Base-by-base conservation (phyloP, 176 grass and related monocot species). In the Tillandsia fasciculata region DNA sequence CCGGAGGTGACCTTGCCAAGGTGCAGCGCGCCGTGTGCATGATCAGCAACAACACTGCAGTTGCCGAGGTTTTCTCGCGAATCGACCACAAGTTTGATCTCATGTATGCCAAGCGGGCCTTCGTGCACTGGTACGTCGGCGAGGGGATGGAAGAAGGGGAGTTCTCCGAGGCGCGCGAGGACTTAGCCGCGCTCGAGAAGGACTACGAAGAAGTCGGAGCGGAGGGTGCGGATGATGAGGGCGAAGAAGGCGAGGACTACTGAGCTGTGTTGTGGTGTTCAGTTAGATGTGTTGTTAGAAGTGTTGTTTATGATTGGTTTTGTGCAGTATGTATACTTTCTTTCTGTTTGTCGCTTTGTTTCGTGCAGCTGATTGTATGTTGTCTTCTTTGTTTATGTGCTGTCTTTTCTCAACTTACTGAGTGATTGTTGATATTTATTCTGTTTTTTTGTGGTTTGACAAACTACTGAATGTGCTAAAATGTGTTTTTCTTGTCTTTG, bases 121-220 rank as follows among this genome's bases (percentile, higher is more conserved):
- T 67, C 8, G 65, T 67, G 12, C 65, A 67, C 65, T 67, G 65
- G 65, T 67, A 67, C 15, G 65, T 67, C 3, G 65, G 65, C n/a
- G 65, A 67, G 33, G 65, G 65, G 28, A 67, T 67, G 65, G 65
- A 67, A 67, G 65, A 67, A 67, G 65, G 65, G 8, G 65, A 67
- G 15, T 67, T 67, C 33, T 67, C 65, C 48, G 65, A 67, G 17
- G 65, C 65, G 8, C 33, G 65, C 15, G 65, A 67, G 29, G 65
- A 67, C 33, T 67, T 67, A 8, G 65, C 65, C 48, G 65, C 65
- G 8, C 65, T 67, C 10, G 65, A 67, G 65, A 67, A 67, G 65
- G 65, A 67, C 65, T 67, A 67, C 18, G 65, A 67, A 17, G 65
- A 67, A 67, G 65, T 67, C 8, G 65, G 65, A 47, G 65, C 65